A percentile compares a stretch with the other conserved stretches of the same genome.
phyloP scores from a whole-genome alignment of 345 rosid genomes.

The Brassica incana region DNA sequence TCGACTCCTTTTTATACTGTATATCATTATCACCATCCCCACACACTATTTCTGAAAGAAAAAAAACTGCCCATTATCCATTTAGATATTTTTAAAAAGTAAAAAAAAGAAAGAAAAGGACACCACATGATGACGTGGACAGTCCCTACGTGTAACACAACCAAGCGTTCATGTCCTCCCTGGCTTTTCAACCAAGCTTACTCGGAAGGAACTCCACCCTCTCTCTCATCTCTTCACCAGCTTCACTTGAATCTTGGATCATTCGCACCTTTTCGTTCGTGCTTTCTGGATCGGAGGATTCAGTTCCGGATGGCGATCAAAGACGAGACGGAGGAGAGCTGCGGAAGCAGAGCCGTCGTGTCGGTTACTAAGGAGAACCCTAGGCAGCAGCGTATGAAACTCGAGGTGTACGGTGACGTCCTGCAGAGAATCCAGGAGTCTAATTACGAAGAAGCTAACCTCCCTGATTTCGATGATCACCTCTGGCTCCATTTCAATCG shows the following conservation, averaged over 20 bases:
- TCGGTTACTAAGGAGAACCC: slow-evolving; percentile 56
- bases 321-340: slow-evolving; percentile 86
- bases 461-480: slow-evolving; percentile 84
- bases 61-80: slow-evolving; percentile 32
- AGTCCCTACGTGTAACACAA: slow-evolving; percentile 27
- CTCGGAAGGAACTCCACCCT: too few relatives aligned
- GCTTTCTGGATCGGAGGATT: not conserved
- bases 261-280: slow-evolving; percentile 4
- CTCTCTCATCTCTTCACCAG: too few relatives aligned
- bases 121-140: slow-evolving; percentile 32
- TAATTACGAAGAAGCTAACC: slow-evolving; percentile 65
- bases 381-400: slow-evolving; percentile 71
- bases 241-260: slow-evolving; percentile 33
- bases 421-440: slow-evolving; percentile 71
- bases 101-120: not conserved
- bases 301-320: slow-evolving; percentile 58
- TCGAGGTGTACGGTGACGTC: slow-evolving; percentile 81
- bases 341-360: slow-evolving; percentile 74
- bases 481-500: slow-evolving; percentile 99
- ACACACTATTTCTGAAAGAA: not conserved
- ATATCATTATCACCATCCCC: slow-evolving; percentile 1
- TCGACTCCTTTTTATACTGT: not conserved
- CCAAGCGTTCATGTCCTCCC: slow-evolving; percentile 33
- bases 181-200: slow-evolving; percentile 2
- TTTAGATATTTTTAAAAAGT: not conserved